These are phyloP conservation scores for carrot (Daucus carota) DNA, from an alignment of 129 eudicot genomes.

Conservation along the genomic window DH1_v3.0 NC_030386.2:4012001-4012500, in stretches of 20 bases:
- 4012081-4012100: background rate
- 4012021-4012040: background rate
- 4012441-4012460: background rate
- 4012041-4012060: background rate
- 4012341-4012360: background rate
- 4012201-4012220: too few species aligned
- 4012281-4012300: too few species aligned
- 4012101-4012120: constrained; percentile 4
- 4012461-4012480: background rate
- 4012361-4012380: background rate
- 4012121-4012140: constrained; percentile 9
- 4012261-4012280: too few species aligned
- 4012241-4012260: too few species aligned
- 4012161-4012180: too few species aligned
- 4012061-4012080: background rate
- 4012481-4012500: constrained; percentile 14
- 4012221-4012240: too few species aligned
- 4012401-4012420: background rate
- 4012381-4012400: background rate
- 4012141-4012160: constrained; percentile 5
- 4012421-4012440: background rate
- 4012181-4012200: too few species aligned
- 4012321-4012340: background rate
- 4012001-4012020: background rate
- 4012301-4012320: too few species aligned